Evolutionary conservation across 1,284 basidiomycete species (phyloP), one percentile per base, ranked within the genome.

Genomic region (Inonotus hispidus): DNA sequence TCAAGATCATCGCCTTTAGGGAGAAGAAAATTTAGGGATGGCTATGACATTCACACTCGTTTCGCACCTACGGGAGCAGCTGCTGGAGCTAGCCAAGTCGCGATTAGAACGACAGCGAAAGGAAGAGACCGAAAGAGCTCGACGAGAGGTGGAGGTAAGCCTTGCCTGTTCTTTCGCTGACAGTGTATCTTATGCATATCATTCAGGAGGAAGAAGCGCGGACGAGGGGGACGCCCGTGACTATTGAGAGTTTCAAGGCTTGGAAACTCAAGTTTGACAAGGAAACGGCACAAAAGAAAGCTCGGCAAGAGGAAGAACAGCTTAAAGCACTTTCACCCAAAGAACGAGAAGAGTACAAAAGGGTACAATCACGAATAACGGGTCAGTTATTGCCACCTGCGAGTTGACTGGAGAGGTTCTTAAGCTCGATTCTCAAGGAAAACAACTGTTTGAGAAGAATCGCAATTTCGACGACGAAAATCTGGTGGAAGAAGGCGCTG

Each of bases 21-120:
- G 90, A 29, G 84, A 90, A 70, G 95, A 98, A 70, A 95, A 92
- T 67, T 71, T 94, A 25, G 95, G 95, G 41, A 96, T 98, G 89
- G 94, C 96, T 1, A 98, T 98, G 95, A 95, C 94, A 11, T 99
- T 98, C 71, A 93, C 95, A 0, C 80, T 99, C 5, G 90, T 94
- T 3, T 89, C 92, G 2, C 89, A 93, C 68, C 81, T 98, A 50
- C 82, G 91, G 64, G 95, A 98, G 71, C 80, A 85, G 54, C 76
- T 98, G 13, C 83, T 87, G 2, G 70, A 72, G 14, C 74, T 95
- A 35, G 81, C 92, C 47, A 79, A 80, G 50, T 71, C 77, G 50
- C 82, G 91, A 63, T 77, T 79, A 35, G 83, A 85, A 62, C 79
- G 73, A 57, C 80, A 79, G 63, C 76, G 79, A 61, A 80, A 82